These are phyloP conservation scores for Papilionanthe hybrid DNA, from an alignment of 116 monocot genomes.

Conservation along the genomic window DNA sequence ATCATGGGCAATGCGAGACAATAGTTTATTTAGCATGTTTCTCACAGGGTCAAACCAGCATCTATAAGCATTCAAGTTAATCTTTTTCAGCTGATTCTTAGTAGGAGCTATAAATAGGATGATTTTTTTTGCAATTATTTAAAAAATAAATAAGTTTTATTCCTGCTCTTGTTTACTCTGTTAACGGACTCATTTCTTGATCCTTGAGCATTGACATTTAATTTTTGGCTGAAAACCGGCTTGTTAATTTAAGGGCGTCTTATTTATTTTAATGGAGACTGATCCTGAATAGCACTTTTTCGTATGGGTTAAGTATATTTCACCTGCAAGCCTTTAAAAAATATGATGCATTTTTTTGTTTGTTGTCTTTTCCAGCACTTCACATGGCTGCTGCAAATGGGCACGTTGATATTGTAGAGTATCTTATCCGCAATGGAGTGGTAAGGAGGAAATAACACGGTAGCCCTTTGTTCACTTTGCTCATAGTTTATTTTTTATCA, in stretches of 20 bases:
- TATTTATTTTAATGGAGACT: neutral
- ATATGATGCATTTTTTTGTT: neutral
- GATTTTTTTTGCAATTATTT: neutral
- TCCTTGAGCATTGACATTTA: neutral
- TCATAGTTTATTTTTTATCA: neutral
- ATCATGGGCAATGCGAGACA: neutral
- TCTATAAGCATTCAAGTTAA: neutral
- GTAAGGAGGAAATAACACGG: slow-evolving; percentile 30
- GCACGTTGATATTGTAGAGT: slow-evolving; percentile 77
- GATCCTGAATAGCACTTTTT: slow-evolving; percentile 1
- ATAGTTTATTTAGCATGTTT: neutral
- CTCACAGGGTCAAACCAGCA: neutral
- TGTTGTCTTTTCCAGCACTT: slow-evolving; percentile 51
- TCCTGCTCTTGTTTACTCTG: neutral
- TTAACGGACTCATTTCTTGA: neutral
- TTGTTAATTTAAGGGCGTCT: neutral
- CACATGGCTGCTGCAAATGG: slow-evolving; percentile 99
- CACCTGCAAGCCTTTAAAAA: slow-evolving; percentile 1
- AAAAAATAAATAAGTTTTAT: neutral
- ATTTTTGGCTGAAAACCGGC: neutral
- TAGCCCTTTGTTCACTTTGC: neutral
- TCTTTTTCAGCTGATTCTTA: neutral
- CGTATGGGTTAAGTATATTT: neutral
- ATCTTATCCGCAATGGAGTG: slow-evolving; percentile 69
- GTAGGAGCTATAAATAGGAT: neutral